These are phyloP conservation scores for Pulveroboletus frians DNA, from an alignment of 768 basidiomycete species.

Conservation along the genomic window DNA sequence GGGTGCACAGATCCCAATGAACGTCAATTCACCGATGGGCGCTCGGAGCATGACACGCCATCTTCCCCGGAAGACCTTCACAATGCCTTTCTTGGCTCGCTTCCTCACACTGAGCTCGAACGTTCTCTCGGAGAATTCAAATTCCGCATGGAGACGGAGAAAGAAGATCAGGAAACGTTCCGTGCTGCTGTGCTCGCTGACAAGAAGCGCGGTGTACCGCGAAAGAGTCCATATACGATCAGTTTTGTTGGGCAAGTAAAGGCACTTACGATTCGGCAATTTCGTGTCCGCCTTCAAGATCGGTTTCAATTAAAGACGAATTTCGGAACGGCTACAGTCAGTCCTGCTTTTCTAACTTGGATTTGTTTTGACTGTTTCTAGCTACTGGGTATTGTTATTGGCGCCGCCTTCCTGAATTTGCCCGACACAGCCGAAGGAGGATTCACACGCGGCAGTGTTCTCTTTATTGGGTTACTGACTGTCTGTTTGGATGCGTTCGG, in stretches of 20 bases:
- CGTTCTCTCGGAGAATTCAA: constrained; percentile 53
- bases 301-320: constrained; percentile 72
- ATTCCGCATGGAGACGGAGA: constrained; percentile 50
- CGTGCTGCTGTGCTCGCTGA: constrained; percentile 67
- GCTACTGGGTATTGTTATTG: constrained; percentile 51
- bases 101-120: constrained; percentile 40
- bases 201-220: constrained; percentile 73
- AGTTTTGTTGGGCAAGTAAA: constrained; percentile 70
- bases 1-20: constrained; percentile 83
- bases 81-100: constrained; percentile 50
- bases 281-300: constrained; percentile 70
- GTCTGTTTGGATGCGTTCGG: constrained; percentile 69
- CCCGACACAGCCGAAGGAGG: constrained; percentile 72
- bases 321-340: constrained; percentile 53
- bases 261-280: constrained; percentile 67
- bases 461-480: constrained; percentile 66
- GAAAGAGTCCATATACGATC: constrained; percentile 78
- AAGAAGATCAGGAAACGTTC: constrained; percentile 70
- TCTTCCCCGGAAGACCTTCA: constrained; percentile 67
- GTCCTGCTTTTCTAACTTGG: constrained; percentile 17
- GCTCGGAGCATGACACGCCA: constrained; percentile 50
- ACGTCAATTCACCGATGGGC: constrained; percentile 67
- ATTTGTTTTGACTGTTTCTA: constrained; percentile 1
- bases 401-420: constrained; percentile 68
- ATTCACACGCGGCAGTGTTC: constrained; percentile 81